These are phyloP conservation scores for Xylaria sp. DNA, from an alignment of 2,329 filamentous ascomycete species.

Conservation along the genomic window DNA sequence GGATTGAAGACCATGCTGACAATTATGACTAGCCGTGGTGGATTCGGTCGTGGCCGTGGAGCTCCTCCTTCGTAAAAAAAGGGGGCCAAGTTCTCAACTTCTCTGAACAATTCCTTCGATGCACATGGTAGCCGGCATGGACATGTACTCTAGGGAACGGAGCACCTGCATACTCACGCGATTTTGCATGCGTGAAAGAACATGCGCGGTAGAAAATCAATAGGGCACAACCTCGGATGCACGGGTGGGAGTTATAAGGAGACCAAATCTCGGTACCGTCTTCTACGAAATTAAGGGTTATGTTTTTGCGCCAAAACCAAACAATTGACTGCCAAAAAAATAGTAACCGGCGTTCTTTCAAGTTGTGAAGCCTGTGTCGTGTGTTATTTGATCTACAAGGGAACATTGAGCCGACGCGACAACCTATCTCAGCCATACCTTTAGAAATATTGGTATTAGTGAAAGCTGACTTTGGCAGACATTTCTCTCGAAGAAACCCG, in stretches of 20 bases:
- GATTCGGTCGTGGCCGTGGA: constrained; percentile 88
- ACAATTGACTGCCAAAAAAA: constrained; percentile 40
- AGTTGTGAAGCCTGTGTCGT: constrained; percentile 32
- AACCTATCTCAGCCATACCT: constrained; percentile 17
- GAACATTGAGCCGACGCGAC: constrained; percentile 30
- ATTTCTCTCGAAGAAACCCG: not conserved
- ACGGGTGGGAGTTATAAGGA: constrained; percentile 54
- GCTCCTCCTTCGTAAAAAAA: constrained; percentile 74
- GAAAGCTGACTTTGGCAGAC: constrained; percentile 20
- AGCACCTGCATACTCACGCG: constrained; percentile 59
- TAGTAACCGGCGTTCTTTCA: constrained; percentile 27
- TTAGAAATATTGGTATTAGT: constrained; percentile 4
- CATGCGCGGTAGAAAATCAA: constrained; percentile 58
- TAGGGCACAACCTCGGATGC: constrained; percentile 59
- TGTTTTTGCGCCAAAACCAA: constrained; percentile 51
- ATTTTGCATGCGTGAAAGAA: constrained; percentile 59
- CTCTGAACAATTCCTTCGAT: constrained; percentile 53
- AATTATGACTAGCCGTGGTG: constrained; percentile 73
- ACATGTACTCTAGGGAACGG: constrained; percentile 53
- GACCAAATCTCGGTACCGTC: constrained; percentile 52
- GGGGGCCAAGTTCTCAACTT: constrained; percentile 54
- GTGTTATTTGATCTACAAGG: constrained; percentile 27
- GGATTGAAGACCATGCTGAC: constrained; percentile 34
- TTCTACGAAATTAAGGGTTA: constrained; percentile 52
- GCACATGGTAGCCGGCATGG: constrained; percentile 49